Evolutionary conservation across 148 eudicot genomes (phyloP).

Genomic region (Arbutus unedo): DNA sequence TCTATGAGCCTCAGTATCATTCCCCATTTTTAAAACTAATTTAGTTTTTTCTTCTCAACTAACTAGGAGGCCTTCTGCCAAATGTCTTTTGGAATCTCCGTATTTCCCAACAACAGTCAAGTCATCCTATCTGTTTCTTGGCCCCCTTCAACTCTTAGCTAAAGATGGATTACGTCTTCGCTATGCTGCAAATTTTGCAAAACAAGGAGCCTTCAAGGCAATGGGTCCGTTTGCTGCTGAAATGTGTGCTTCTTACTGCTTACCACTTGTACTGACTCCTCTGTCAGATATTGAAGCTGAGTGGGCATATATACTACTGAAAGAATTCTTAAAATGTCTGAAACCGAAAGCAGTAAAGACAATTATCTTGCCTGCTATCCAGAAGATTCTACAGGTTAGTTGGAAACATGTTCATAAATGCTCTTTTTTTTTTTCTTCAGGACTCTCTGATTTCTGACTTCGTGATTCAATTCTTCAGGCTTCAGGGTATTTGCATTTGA

Average conservation of each 20-base stretch:
- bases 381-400: slow-evolving; percentile 92
- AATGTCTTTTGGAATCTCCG: slow-evolving; percentile 83
- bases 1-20: neutral
- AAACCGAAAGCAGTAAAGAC: slow-evolving; percentile 56
- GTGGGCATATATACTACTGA: slow-evolving; percentile 64
- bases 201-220: slow-evolving; percentile 73
- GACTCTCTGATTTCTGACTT: slow-evolving; percentile 18
- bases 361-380: slow-evolving; percentile 72
- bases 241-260: slow-evolving; percentile 87
- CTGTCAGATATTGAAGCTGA: slow-evolving; percentile 79
- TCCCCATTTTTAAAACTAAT: slow-evolving; percentile 1
- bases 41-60: slow-evolving; percentile 10
- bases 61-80: slow-evolving; percentile 91
- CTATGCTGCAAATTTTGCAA: slow-evolving; percentile 82
- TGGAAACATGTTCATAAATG: slow-evolving; percentile 21
- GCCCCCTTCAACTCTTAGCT: slow-evolving; percentile 75
- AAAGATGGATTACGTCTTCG: slow-evolving; percentile 60
- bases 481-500: slow-evolving; percentile 77
- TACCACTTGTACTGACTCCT: slow-evolving; percentile 56
- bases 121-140: slow-evolving; percentile 78
- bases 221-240: slow-evolving; percentile 90
- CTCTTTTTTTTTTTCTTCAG: neutral
- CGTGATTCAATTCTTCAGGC: slow-evolving; percentile 46
- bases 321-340: slow-evolving; percentile 64
- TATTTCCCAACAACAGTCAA: slow-evolving; percentile 67